phyloP scores from a whole-genome alignment of 176 grass and related monocot genomes.

The Elaeis guineensis region DNA sequence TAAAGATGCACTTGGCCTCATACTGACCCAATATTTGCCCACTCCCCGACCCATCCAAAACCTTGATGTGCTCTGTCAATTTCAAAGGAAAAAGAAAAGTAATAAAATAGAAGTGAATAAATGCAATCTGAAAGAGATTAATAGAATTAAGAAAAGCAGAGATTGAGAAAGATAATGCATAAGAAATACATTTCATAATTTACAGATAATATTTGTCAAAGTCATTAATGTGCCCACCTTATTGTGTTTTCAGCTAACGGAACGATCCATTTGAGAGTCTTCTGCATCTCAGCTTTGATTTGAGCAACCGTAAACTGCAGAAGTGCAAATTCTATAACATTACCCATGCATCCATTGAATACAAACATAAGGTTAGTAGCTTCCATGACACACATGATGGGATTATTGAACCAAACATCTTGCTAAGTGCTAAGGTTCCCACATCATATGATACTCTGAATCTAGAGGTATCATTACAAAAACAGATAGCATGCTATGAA shows the following conservation, averaged over 20 bases:
- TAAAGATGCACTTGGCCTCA: not conserved
- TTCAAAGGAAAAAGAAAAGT: too few species aligned
- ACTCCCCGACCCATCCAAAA: slow-evolving; percentile 67
- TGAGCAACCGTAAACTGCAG: slow-evolving; percentile 60
- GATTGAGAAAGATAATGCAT: not conserved
- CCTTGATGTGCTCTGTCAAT: slow-evolving; percentile 39
- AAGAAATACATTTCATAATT: not conserved
- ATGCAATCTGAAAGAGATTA: too few species aligned
- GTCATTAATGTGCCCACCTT: slow-evolving; percentile 28
- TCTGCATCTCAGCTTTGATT: slow-evolving; percentile 98
- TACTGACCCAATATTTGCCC: slow-evolving; percentile 70
- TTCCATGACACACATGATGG: too few species aligned
- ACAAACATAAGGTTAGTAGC: too few species aligned
- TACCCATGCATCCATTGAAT: too few species aligned
- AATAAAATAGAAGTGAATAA: too few species aligned
- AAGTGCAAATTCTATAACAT: not conserved
- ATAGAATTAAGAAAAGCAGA: not conserved
- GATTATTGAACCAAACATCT: too few species aligned
- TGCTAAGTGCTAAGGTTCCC: too few species aligned
- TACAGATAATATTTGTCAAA: slow-evolving; percentile 5
- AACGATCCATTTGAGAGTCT: slow-evolving; percentile 69
- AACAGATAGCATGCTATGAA: too few species aligned
- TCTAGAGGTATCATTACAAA: too few species aligned
- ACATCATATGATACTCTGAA: too few species aligned
- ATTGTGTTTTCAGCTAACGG: slow-evolving; percentile 90